Evolutionary conservation across 108 stramenopile species (phyloP).

Genomic region (Nannochloropsis granulata): DNA sequence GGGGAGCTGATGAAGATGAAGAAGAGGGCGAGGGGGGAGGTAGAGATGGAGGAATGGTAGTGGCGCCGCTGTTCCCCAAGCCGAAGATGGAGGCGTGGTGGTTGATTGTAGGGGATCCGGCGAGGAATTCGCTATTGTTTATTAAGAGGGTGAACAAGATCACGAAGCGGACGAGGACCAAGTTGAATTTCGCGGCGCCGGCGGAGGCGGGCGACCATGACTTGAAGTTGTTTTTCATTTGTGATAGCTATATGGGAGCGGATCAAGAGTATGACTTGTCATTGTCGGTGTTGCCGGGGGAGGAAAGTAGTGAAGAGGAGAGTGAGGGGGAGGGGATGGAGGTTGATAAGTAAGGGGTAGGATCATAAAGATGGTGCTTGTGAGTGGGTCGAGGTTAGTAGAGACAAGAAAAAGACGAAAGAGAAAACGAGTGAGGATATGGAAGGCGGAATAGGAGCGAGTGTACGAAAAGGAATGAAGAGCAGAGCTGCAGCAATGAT

Average conservation of each 20-base stretch:
- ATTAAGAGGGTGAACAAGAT: conserved; percentile 76
- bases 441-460: too few species aligned
- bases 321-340: conserved; percentile 32
- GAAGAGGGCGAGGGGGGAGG: conserved; percentile 25
- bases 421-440: too few species aligned
- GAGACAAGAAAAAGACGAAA: too few species aligned
- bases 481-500: too few species aligned
- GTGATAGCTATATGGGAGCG: conserved; percentile 89
- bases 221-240: conserved; percentile 87
- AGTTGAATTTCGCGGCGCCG: conserved; percentile 81
- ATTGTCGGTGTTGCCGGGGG: conserved; percentile 47
- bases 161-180: conserved; percentile 12
- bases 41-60: conserved; percentile 48
- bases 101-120: conserved; percentile 80
- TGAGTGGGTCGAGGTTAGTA: not conserved
- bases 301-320: not conserved
- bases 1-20: conserved; percentile 61
- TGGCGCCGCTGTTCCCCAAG: conserved; percentile 69
- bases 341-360: not conserved
- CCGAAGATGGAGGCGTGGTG: conserved; percentile 91
- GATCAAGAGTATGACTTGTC: conserved; percentile 85
- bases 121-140: conserved; percentile 64
- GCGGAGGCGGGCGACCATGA: conserved; percentile 75
- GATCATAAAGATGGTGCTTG: not conserved
- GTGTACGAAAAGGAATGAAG: too few species aligned